Evolutionary conservation across 2,329 filamentous ascomycete genomes (phyloP).

Genomic region (Cladosporium phlei): DNA sequence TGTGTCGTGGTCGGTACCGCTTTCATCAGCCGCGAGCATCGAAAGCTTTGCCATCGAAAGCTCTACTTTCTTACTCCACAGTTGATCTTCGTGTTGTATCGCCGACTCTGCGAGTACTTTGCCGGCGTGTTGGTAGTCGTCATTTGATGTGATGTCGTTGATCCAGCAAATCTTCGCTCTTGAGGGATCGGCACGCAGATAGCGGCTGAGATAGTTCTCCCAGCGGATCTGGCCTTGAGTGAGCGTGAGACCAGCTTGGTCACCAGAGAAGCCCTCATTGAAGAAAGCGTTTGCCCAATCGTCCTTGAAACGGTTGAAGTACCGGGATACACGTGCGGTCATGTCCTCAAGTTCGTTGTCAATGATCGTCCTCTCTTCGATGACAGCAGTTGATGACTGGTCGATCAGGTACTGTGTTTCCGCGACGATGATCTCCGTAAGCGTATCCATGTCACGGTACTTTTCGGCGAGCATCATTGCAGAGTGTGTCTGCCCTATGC

Average conservation of each 20-base stretch:
- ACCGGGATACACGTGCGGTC: conserved; percentile 39
- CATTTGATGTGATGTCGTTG: conserved; percentile 76
- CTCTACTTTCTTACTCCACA: conserved; percentile 93
- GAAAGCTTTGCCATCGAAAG: conserved; percentile 82
- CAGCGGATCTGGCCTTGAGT: conserved; percentile 61
- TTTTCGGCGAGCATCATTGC: conserved; percentile 60
- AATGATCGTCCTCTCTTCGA: conserved; percentile 34
- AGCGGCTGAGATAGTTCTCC: conserved; percentile 68
- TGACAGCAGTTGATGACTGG: conserved; percentile 1
- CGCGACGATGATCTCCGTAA: conserved; percentile 50
- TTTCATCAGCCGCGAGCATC: conserved; percentile 56
- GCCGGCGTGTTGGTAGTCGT: conserved; percentile 69
- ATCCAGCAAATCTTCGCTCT: conserved; percentile 87
- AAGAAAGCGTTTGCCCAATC: conserved; percentile 74
- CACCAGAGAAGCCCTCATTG: conserved; percentile 66
- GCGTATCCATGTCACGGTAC: conserved; percentile 57
- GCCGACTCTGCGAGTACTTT: conserved; percentile 67
- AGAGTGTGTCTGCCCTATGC: conserved; percentile 51
- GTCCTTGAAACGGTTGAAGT: conserved; percentile 62
- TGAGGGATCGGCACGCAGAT: conserved; percentile 65
- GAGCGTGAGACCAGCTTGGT: conserved; percentile 55
- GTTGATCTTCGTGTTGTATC: conserved; percentile 64
- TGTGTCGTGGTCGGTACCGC: conserved; percentile 14
- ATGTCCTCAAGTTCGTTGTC: conserved; percentile 42
- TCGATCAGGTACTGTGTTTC: conserved; percentile 38